Evolutionary conservation across 768 basidiomycete species (phyloP).

Genomic region (Hydnomerulius pinastri): DNA sequence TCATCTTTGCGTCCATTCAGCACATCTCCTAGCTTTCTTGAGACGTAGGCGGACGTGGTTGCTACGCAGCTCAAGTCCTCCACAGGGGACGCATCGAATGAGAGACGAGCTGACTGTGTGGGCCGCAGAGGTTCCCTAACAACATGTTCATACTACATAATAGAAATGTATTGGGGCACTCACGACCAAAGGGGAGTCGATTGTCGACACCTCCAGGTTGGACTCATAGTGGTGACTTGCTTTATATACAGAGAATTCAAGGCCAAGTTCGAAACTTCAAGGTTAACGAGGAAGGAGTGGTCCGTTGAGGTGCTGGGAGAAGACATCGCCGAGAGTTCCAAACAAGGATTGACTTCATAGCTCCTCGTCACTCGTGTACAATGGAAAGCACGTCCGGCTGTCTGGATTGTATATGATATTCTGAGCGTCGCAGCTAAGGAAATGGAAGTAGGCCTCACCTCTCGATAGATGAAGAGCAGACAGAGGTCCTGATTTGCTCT

Average conservation of each 20-base stretch:
- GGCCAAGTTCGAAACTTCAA: conserved; percentile 57
- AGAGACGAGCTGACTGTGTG: conserved; percentile 47
- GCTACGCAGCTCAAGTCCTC: conserved; percentile 36
- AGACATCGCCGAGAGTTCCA: conserved; percentile 53
- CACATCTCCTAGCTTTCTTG: conserved; percentile 49
- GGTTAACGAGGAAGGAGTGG: conserved; percentile 50
- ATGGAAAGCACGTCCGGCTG: conserved; percentile 52
- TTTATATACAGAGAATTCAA: conserved; percentile 46
- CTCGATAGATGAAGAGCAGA: conserved; percentile 68
- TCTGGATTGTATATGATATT: conserved; percentile 35
- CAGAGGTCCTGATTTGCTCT: conserved; percentile 53
- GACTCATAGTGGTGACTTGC: conserved; percentile 67
- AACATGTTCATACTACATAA: conserved; percentile 7
- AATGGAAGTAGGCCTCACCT: conserved; percentile 39
- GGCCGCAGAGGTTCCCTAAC: conserved; percentile 47
- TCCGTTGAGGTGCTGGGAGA: conserved; percentile 53
- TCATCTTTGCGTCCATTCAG: conserved; percentile 48
- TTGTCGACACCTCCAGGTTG: conserved; percentile 61
- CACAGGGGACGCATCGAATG: conserved; percentile 45
- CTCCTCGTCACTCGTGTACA: conserved; percentile 53
- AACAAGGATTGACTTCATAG: conserved; percentile 61
- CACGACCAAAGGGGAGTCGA: conserved; percentile 43
- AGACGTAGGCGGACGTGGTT: conserved; percentile 53
- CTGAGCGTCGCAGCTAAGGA: not conserved
- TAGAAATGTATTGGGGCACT: conserved; percentile 26